Evolutionary conservation across 1,139 yeast species (phyloP).

Genomic region (Diutina sp.): DNA sequence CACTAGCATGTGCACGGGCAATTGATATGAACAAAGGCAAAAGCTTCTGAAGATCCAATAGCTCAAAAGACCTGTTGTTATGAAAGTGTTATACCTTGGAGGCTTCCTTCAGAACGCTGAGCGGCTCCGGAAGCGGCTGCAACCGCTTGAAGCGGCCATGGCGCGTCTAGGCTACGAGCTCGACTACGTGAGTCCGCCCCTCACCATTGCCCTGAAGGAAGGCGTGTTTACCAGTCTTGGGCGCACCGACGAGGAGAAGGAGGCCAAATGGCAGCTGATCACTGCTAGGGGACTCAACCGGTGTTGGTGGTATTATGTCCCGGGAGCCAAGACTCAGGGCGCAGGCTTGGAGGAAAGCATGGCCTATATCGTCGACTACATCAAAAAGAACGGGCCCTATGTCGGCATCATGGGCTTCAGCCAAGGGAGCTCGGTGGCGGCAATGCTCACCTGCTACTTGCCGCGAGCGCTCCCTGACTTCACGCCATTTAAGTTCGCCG

Average conservation of each 20-base stretch:
- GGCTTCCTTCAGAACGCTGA: not conserved
- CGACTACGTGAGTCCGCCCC: conserved; percentile 27
- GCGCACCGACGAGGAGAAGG: conserved; percentile 12
- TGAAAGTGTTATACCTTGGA: not conserved
- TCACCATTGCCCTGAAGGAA: conserved; percentile 11
- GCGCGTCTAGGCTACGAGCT: conserved; percentile 25
- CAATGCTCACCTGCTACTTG: conserved; percentile 23
- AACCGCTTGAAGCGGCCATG: not conserved
- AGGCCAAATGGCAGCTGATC: conserved; percentile 6
- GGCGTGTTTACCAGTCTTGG: conserved; percentile 18
- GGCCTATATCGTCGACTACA: conserved; percentile 34
- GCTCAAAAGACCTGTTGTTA: not conserved
- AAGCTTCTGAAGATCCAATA: too few relatives aligned
- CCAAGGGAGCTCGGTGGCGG: conserved; percentile 66
- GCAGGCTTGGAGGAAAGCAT: conserved; percentile 27
- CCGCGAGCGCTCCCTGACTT: not conserved
- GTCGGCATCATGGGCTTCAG: conserved; percentile 84
- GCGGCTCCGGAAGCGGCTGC: not conserved
- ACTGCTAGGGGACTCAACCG: conserved; percentile 6
- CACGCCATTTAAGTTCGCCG: not conserved
- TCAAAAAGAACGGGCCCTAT: conserved; percentile 69
- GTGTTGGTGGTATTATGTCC: conserved; percentile 8
- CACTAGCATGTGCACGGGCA: too few relatives aligned
- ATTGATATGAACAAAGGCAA: too few relatives aligned
- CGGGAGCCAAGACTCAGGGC: conserved; percentile 33